Conservation (phyloP, 192 early-diverging fungal species). For the Radiomyces spectabilis region DNA sequence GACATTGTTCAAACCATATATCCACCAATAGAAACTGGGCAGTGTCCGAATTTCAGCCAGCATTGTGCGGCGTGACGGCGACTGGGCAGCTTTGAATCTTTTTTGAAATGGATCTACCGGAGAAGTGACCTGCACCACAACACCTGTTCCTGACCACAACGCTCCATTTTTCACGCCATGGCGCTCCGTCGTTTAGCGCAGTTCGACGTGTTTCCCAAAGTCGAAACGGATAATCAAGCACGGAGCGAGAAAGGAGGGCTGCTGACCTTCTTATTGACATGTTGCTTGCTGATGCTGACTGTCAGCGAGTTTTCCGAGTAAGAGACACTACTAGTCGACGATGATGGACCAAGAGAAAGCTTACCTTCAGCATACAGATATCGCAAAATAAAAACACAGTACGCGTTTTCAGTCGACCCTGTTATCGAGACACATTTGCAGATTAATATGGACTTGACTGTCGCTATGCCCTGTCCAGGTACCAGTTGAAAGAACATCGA, state of each 20-base stretch:
- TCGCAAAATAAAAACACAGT: conserved; percentile 48
- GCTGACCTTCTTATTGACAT: conserved; percentile 60
- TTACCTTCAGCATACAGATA: conserved; percentile 9
- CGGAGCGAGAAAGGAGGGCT: conserved; percentile 68
- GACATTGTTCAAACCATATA: too few relatives aligned
- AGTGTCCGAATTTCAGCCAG: too few relatives aligned
- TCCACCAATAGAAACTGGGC: too few relatives aligned
- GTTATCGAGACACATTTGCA: conserved; percentile 52
- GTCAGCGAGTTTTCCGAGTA: conserved; percentile 66
- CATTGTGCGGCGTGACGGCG: too few relatives aligned
- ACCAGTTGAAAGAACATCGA: background rate
- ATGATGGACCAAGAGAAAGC: background rate
- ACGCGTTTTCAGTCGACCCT: conserved; percentile 78
- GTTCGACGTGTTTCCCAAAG: conserved; percentile 87
- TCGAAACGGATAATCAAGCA: conserved; percentile 71
- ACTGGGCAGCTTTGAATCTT: too few relatives aligned
- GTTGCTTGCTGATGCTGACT: conserved; percentile 61
- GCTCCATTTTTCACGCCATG: too few relatives aligned
- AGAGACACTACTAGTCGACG: background rate
- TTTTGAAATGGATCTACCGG: too few relatives aligned
- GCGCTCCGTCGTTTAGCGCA: too few relatives aligned
- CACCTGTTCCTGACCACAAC: too few relatives aligned
- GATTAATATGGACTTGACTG: conserved; percentile 80
- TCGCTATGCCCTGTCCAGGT: conserved; percentile 81
- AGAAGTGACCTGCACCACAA: too few relatives aligned